Conservation (phyloP, 2,329 filamentous ascomycete species). For the Phoma herbarum region DNA sequence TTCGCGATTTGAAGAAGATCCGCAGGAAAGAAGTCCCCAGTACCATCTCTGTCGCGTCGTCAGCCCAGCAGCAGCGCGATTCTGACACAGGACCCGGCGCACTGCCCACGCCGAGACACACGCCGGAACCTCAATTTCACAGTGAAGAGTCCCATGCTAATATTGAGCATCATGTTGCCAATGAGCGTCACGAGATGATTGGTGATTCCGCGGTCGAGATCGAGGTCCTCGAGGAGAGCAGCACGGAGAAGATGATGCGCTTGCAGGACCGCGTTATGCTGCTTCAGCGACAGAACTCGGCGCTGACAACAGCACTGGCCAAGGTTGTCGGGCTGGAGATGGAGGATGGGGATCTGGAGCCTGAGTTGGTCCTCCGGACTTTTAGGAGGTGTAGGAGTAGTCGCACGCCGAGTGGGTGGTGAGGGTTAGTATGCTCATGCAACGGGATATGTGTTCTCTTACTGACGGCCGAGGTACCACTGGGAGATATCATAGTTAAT, state of each 20-base stretch:
- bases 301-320: conserved; percentile 38
- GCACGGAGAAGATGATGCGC: conserved; percentile 23
- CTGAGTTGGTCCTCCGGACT: conserved; percentile 29
- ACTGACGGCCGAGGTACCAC: background rate
- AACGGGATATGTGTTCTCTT: background rate
- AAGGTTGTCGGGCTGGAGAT: conserved; percentile 38
- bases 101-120: conserved; percentile 28
- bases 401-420: conserved; percentile 21
- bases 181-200: conserved; percentile 8
- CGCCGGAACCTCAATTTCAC: conserved; percentile 21
- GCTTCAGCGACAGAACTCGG: conserved; percentile 38
- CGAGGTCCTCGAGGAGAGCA: conserved; percentile 19
- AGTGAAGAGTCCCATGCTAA: background rate
- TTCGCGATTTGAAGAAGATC: conserved; percentile 39
- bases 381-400: conserved; percentile 20
- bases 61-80: conserved; percentile 15
- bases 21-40: conserved; percentile 28
- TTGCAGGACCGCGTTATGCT: conserved; percentile 31
- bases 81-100: conserved; percentile 19
- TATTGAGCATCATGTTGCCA: background rate
- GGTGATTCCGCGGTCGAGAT: conserved; percentile 18
- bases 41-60: conserved; percentile 2
- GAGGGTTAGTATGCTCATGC: background rate
- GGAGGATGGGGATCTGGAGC: conserved; percentile 32
- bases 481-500: background rate